Evolutionary conservation across 805 yeast genomes (phyloP), one percentile per base, ranked within the genome.

Genomic region (Myxozyma neglecta): DNA sequence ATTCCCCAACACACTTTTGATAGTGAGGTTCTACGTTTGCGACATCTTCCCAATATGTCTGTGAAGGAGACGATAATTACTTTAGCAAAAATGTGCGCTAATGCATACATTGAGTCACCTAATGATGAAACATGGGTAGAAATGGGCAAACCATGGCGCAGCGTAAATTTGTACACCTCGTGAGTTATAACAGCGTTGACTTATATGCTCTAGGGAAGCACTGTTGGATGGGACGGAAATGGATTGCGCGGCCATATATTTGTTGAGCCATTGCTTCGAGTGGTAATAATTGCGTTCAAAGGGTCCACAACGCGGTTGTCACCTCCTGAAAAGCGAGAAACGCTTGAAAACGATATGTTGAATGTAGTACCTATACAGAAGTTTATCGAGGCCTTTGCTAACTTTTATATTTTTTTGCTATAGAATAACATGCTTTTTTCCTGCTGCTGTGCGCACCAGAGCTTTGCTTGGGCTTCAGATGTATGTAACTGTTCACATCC

Each of bases 171-270:
- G 29, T 24, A 5, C 29, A 24, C 29, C 29, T 24, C 29, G 29
- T 24, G 29, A 20, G 14, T 14, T 13, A 18, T 49, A 37, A 24
- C n/a, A 10, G 20, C 32, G 24, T 20, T 48, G 36, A 42, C n/a
- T 14, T 7, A 14, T 3, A 7, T 45, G 43, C 36, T 34, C n/a
- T 32, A 24, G 74, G 40, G 46, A 3, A 13, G 20, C 35, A 83
- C 86, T 16, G 87, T 87, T 72, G 98, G 98, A 2, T 94, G 98
- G 99, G 82, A 84, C 64, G 85, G 79, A 9, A 85, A 83, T 63
- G 97, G 97, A 0, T 75, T 94, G 1, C 79, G 99, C 48, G 99
- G 99, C 1, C 97, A 94, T 72, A 84, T 94, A 0, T 94, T 94
- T 75, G 85, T 84, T 8, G 84, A 83, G 61, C 76, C 77, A 24